Evolutionary conservation across 805 yeast species (phyloP).

Genomic region (Myxozyma sirexii): DNA sequence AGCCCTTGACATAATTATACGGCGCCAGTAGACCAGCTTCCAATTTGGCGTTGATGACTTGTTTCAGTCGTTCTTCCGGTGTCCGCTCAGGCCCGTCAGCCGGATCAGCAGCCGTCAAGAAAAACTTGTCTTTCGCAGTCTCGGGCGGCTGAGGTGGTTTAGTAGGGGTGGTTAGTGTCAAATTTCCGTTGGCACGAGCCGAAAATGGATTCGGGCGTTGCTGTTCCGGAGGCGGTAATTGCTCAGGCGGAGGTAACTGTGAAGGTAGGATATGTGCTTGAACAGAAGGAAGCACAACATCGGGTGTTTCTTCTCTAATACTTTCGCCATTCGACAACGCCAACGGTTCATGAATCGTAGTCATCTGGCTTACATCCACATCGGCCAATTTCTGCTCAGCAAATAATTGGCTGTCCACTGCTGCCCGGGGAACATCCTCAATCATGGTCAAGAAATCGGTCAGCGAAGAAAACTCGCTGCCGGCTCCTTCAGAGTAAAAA

Average conservation of each 20-base stretch:
- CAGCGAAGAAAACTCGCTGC: conserved; percentile 85
- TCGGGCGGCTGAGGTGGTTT: conserved; percentile 44
- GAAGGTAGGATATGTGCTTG: neutral
- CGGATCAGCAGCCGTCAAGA: conserved; percentile 95
- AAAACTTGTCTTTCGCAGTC: conserved; percentile 88
- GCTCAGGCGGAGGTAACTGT: neutral
- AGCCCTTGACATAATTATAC: conserved; percentile 90
- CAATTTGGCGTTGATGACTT: conserved; percentile 89
- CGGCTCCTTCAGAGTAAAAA: conserved; percentile 79
- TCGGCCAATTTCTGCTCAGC: neutral
- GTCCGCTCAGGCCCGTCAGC: conserved; percentile 76
- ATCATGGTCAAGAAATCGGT: conserved; percentile 88
- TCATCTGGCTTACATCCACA: neutral
- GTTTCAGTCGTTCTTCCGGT: conserved; percentile 89
- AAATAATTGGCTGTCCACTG: no score
- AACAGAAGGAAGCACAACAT: conserved; percentile 2
- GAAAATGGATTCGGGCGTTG: conserved; percentile 9
- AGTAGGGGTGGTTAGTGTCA: conserved; percentile 22
- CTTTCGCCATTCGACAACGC: neutral
- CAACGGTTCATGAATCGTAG: neutral
- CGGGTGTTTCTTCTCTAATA: neutral
- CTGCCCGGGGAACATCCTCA: conserved; percentile 54
- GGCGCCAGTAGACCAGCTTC: conserved; percentile 93
- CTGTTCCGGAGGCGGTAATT: neutral
- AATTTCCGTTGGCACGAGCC: conserved; percentile 26